Base-by-base conservation (phyloP, 2,329 filamentous ascomycete genomes). In the Dryadomyces quercus-mongolicae region DNA sequence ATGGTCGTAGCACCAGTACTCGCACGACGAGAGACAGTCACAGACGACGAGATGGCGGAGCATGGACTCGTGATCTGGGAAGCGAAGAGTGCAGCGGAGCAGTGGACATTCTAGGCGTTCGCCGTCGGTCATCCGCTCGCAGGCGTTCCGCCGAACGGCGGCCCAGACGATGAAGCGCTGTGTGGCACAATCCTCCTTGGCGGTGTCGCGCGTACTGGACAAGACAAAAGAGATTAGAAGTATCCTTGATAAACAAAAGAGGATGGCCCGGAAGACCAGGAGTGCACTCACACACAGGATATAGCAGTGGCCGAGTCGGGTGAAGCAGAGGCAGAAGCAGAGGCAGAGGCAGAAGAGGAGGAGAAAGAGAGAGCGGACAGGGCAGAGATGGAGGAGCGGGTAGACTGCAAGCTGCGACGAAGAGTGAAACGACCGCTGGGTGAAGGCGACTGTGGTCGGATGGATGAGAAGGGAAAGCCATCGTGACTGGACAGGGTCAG, bases 1-100 rank as follows among this genome's bases (percentile, higher is more conserved):
- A 61, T 77, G 78, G 42, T 78, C 72, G 61, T 76, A 79, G 62
- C 77, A 81, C 68, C 75, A 73, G 59, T 80, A 80, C 66, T 80
- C 74, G 55, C 75, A 74, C 3, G 69, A 69, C 25, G 68, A 62
- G 36, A 80, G 70, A 60, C 75, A 68, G 34, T 69, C 66, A 61
- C 76, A 79, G 43, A 63, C 64, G 55, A 74, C 71, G 10, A 80
- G 66, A 58, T 80, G 77, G 60, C 69, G 71, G 51, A 80, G 68
- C 77, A 80, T 77, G 55, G 68, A 58, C 63, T 80, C 76, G 60
- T 80, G 77, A 62, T 72, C 70, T 16, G 68, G 62, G 61, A 78
- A 78, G 9, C 65, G 70, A 59, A 72, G 70, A 47, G 71, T 70
- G 62, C 77, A 81, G 43, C 70, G 70, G 43, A 78, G 62, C 57